Evolutionary conservation across 257 asterid genomes (phyloP).

Genomic region (Euphrasia confusa): DNA sequence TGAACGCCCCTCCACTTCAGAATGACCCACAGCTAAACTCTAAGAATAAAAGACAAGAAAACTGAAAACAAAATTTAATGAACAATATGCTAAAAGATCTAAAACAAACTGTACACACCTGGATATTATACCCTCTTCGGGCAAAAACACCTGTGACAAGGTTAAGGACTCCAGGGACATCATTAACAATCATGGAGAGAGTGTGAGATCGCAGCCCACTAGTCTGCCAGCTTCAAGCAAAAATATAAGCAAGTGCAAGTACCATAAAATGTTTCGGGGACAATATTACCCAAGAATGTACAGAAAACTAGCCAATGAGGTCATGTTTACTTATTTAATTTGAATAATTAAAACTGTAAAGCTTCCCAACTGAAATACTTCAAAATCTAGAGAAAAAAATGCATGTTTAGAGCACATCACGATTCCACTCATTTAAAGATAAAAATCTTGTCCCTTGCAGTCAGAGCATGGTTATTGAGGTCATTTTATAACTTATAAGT

Average conservation of each 20-base stretch:
- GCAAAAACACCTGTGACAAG: constrained; percentile 88
- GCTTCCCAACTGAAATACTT: constrained; percentile 6
- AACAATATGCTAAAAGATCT: constrained; percentile 18
- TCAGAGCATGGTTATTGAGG: constrained; percentile 4
- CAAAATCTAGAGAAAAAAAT: constrained; percentile 13
- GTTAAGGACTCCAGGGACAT: constrained; percentile 96
- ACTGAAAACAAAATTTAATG: background rate
- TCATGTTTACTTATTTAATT: constrained; percentile 7
- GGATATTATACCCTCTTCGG: constrained; percentile 96
- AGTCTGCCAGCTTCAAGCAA: constrained; percentile 45
- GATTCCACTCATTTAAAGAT: background rate
- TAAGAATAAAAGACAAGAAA: constrained; percentile 29
- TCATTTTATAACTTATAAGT: constrained; percentile 8
- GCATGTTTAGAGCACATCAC: constrained; percentile 16
- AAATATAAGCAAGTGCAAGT: constrained; percentile 25
- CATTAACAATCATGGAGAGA: constrained; percentile 86
- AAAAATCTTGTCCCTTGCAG: background rate
- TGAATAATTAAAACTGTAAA: constrained; percentile 1
- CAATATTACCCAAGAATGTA: constrained; percentile 9
- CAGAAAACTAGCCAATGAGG: background rate
- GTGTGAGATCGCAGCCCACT: constrained; percentile 95
- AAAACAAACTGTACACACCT: constrained; percentile 37
- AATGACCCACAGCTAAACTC: constrained; percentile 99
- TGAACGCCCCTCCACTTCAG: constrained; percentile 91
- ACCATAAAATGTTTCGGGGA: constrained; percentile 11